phyloP scores from a whole-genome alignment of 2,329 filamentous ascomycete species.

The Podosphaera fusca region DNA sequence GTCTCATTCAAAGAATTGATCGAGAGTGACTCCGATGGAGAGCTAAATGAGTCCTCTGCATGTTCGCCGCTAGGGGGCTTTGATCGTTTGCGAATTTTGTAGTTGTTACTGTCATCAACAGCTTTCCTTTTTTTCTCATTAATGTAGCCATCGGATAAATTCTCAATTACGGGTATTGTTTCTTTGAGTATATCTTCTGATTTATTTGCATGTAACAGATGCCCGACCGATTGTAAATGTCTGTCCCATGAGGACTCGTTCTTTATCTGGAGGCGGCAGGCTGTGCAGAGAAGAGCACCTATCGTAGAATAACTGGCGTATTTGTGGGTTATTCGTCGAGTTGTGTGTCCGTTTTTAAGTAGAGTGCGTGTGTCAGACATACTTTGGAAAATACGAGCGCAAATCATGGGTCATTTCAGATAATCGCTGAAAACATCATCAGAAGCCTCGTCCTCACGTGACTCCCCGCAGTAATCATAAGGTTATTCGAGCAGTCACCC shows the following conservation, averaged over 20 bases:
- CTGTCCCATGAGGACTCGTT: constrained; percentile 43
- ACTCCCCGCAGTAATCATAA: constrained; percentile 2
- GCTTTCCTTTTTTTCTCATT: constrained; percentile 29
- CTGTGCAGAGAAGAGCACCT: constrained; percentile 42
- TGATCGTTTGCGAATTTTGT: constrained; percentile 20
- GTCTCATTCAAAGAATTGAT: constrained; percentile 21
- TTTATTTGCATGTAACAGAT: constrained; percentile 19
- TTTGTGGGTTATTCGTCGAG: constrained; percentile 48
- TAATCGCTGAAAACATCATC: neutral
- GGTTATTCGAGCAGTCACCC: neutral
- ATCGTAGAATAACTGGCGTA: constrained; percentile 43
- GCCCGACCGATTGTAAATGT: constrained; percentile 28
- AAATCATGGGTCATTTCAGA: too few species aligned
- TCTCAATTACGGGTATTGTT: constrained; percentile 1
- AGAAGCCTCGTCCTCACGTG: neutral
- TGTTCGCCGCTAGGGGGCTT: constrained; percentile 17
- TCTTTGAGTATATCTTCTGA: constrained; percentile 4
- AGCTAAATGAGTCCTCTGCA: constrained; percentile 16
- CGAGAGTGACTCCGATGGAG: neutral
- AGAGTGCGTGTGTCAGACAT: constrained; percentile 69
- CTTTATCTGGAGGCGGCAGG: constrained; percentile 42
- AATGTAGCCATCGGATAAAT: constrained; percentile 2
- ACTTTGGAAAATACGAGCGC: neutral
- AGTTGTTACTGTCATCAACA: constrained; percentile 13
- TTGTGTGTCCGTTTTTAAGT: constrained; percentile 52